These are phyloP conservation scores for Lepraria neglecta DNA, from an alignment of 495 filamentous ascomycete species.

Conservation along the genomic window DNA sequence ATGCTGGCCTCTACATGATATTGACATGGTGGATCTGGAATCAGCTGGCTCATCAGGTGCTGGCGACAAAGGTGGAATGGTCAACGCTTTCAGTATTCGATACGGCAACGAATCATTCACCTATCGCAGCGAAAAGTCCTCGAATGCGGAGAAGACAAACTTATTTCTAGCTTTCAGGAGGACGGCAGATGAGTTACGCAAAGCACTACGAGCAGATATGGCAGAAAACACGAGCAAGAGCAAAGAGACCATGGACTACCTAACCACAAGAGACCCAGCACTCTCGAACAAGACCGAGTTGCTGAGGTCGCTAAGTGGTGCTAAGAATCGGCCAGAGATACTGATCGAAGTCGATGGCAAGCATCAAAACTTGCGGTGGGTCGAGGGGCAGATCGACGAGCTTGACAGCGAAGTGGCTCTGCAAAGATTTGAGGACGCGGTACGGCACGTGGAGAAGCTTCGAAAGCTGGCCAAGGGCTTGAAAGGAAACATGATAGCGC, in stretches of 20 bases:
- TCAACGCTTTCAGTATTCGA: constrained; percentile 84
- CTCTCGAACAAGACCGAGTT: constrained; percentile 66
- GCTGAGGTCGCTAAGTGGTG: constrained; percentile 54
- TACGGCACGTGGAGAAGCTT: constrained; percentile 73
- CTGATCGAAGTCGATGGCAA: constrained; percentile 94
- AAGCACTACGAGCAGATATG: constrained; percentile 71
- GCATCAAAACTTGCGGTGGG: constrained; percentile 90
- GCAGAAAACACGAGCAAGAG: constrained; percentile 71
- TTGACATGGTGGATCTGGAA: constrained; percentile 83
- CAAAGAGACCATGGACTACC: constrained; percentile 74
- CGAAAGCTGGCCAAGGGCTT: constrained; percentile 68
- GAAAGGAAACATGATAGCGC: constrained; percentile 75
- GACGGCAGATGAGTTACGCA: constrained; percentile 81
- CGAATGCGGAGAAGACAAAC: constrained; percentile 66
- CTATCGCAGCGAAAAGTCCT: constrained; percentile 72
- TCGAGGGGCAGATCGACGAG: constrained; percentile 91
- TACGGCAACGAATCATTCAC: constrained; percentile 90
- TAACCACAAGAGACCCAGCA: constrained; percentile 64
- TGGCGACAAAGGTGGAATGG: constrained; percentile 56
- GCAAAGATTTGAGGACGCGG: constrained; percentile 80
- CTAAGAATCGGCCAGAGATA: constrained; percentile 60
- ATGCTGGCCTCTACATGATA: constrained; percentile 90
- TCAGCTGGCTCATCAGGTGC: constrained; percentile 50
- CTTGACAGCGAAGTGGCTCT: constrained; percentile 93
- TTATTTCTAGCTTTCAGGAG: constrained; percentile 85